Evolutionary conservation across 2,329 filamentous ascomycete genomes (phyloP).

Genomic region (Neofusicoccum umdonicola): DNA sequence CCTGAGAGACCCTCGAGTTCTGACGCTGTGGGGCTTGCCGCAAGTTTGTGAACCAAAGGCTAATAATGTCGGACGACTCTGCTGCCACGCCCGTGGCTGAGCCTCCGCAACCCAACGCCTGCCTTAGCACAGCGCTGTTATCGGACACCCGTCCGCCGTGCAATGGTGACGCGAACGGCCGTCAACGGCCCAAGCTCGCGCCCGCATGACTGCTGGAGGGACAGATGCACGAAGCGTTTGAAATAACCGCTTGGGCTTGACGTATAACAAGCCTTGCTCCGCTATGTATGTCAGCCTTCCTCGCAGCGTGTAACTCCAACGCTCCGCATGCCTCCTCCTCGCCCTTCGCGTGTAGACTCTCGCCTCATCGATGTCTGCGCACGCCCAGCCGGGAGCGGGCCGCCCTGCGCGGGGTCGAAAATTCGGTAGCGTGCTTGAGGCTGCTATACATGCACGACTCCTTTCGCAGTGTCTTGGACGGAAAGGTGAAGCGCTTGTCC

Average conservation of each 20-base stretch:
- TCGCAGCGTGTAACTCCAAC: background rate
- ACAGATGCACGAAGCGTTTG: background rate
- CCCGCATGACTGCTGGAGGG: background rate
- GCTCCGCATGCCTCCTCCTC: background rate
- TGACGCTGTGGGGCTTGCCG: constrained; percentile 11
- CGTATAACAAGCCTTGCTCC: background rate
- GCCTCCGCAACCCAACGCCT: background rate
- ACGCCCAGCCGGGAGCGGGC: constrained; percentile 6
- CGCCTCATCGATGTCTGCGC: background rate
- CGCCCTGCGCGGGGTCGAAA: background rate
- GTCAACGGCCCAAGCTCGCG: background rate
- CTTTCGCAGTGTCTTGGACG: too few relatives aligned
- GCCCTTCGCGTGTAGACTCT: background rate
- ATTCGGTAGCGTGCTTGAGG: background rate
- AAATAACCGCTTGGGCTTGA: constrained; percentile 2
- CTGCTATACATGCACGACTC: background rate
- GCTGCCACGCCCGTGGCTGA: constrained; percentile 12
- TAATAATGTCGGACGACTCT: constrained; percentile 9
- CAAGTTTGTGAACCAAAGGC: constrained; percentile 7
- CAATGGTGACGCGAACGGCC: constrained; percentile 6
- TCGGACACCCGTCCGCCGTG: background rate
- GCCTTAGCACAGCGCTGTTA: background rate
- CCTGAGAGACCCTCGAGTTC: constrained; percentile 10
- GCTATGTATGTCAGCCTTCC: background rate
- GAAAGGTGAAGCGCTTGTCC: too few relatives aligned